Percentiles rank a stretch among this genome's conserved stretches.
Evolutionary conservation across 1,284 basidiomycete genomes (phyloP).

Genomic region (Tetrapyrgos nigripes): DNA sequence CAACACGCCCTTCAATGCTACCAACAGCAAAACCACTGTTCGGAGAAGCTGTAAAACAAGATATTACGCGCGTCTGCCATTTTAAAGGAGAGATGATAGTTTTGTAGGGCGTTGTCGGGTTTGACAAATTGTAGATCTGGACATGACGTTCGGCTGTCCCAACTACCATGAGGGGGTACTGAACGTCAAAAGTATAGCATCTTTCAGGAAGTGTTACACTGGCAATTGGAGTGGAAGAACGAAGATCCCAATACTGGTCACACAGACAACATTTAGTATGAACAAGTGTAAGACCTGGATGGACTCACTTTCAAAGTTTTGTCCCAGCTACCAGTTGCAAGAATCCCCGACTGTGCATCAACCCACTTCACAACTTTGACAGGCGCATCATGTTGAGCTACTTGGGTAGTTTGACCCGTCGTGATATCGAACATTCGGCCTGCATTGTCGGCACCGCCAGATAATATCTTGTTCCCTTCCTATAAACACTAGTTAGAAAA

Average conservation of each 20-base stretch:
- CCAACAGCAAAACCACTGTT: conserved; percentile 90
- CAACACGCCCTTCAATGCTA: conserved; percentile 94
- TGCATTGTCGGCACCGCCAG: conserved; percentile 83
- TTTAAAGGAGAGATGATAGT: conserved; percentile 86
- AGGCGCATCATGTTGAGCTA: conserved; percentile 84
- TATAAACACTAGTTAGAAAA: conserved; percentile 24
- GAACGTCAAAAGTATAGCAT: conserved; percentile 88
- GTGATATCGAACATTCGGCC: conserved; percentile 80
- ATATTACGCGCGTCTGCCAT: conserved; percentile 92
- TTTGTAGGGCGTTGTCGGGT: conserved; percentile 82
- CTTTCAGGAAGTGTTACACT: conserved; percentile 87
- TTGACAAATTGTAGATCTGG: conserved; percentile 87
- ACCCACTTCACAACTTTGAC: conserved; percentile 79
- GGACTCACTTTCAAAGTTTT: conserved; percentile 77
- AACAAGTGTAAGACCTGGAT: background rate
- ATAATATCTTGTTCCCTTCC: conserved; percentile 83
- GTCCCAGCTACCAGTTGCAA: conserved; percentile 91
- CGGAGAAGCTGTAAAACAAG: conserved; percentile 78
- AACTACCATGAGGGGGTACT: conserved; percentile 89
- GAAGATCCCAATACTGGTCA: conserved; percentile 89
- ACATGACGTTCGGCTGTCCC: conserved; percentile 95
- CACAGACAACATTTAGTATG: background rate
- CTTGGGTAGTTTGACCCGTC: conserved; percentile 70
- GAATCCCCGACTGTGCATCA: conserved; percentile 68
- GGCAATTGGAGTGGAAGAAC: conserved; percentile 75